Evolutionary conservation across 2,329 filamentous ascomycete species (phyloP).

Genomic region (Pseudocercospora eumusae): DNA sequence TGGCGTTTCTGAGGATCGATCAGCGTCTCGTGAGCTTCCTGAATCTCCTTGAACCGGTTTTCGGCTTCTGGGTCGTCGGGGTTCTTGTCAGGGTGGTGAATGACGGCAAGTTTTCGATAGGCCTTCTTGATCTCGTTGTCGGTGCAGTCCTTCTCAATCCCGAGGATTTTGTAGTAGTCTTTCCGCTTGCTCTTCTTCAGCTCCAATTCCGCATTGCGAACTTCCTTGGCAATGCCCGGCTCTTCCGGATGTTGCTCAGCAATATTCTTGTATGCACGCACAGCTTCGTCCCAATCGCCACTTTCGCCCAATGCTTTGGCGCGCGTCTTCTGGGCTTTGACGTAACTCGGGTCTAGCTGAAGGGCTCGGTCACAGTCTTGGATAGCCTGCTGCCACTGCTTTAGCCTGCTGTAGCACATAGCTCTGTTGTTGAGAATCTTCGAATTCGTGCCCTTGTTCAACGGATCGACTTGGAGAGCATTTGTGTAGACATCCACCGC

Average conservation of each 20-base stretch:
- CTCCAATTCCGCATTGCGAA: slow-evolving; percentile 88
- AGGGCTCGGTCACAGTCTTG: slow-evolving; percentile 83
- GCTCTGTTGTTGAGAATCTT: slow-evolving; percentile 95
- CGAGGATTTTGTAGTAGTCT: slow-evolving; percentile 98
- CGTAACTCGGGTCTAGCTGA: slow-evolving; percentile 77
- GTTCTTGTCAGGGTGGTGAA: slow-evolving; percentile 98
- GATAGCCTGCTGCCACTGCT: slow-evolving; percentile 79
- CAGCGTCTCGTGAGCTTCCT: slow-evolving; percentile 93
- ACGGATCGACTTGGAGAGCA: slow-evolving; percentile 80
- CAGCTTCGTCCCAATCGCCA: slow-evolving; percentile 88
- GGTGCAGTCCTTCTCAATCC: slow-evolving; percentile 78
- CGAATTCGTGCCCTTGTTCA: slow-evolving; percentile 88
- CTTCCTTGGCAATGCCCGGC: slow-evolving; percentile 75
- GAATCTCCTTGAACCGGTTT: slow-evolving; percentile 94
- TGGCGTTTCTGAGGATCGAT: slow-evolving; percentile 93
- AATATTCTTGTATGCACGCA: slow-evolving; percentile 84
- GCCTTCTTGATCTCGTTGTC: slow-evolving; percentile 92
- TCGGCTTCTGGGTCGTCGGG: slow-evolving; percentile 80
- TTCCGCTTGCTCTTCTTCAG: slow-evolving; percentile 97
- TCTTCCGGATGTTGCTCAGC: slow-evolving; percentile 82
- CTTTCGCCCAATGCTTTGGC: slow-evolving; percentile 84
- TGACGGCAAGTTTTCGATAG: slow-evolving; percentile 90
- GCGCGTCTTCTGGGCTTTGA: slow-evolving; percentile 89
- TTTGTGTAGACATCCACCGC: slow-evolving; percentile 83
- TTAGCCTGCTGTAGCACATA: slow-evolving; percentile 78